Conservation (phyloP, 2,329 filamentous ascomycete species). For the Pyrenophora tritici-repentis region DNA sequence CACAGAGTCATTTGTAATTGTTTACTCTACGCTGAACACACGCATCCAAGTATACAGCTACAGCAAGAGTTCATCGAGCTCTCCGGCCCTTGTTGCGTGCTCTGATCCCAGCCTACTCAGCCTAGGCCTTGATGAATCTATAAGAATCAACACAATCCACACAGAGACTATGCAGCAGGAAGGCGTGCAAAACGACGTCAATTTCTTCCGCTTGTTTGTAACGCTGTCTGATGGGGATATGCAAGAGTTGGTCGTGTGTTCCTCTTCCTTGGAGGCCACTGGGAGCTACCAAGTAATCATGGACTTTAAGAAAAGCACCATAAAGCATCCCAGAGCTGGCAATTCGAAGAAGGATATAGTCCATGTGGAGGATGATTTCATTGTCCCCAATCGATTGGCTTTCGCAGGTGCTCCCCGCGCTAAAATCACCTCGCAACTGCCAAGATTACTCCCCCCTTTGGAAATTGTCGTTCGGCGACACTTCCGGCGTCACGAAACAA, state of each 20-base stretch:
- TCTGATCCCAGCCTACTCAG: slow-evolving; percentile 36
- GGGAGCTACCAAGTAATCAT: slow-evolving; percentile 12
- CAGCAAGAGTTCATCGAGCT: slow-evolving; percentile 7
- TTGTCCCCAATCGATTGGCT: slow-evolving; percentile 34
- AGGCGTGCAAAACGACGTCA: slow-evolving; percentile 22
- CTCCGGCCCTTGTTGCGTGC: slow-evolving; percentile 16
- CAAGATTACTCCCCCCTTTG: not conserved
- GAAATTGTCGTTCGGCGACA: not conserved
- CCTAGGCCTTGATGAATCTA: slow-evolving; percentile 16
- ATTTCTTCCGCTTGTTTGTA: slow-evolving; percentile 36
- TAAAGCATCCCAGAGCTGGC: slow-evolving; percentile 7
- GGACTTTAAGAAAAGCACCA: slow-evolving; percentile 25
- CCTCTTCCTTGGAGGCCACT: not conserved
- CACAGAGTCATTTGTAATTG: slow-evolving; percentile 35
- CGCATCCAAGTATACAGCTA: slow-evolving; percentile 42
- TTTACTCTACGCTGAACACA: slow-evolving; percentile 41
- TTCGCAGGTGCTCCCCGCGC: slow-evolving; percentile 11
- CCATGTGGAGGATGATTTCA: slow-evolving; percentile 32
- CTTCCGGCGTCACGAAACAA: slow-evolving; percentile 12
- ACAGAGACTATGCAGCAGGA: slow-evolving; percentile 28
- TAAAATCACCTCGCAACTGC: slow-evolving; percentile 14
- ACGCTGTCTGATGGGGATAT: slow-evolving; percentile 33
- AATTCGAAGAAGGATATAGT: slow-evolving; percentile 5
- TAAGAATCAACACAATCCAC: slow-evolving; percentile 21
- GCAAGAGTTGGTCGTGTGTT: slow-evolving; percentile 29